phyloP scores from a whole-genome alignment of 139 green algal species.

The Trebouxia sp. region DNA sequence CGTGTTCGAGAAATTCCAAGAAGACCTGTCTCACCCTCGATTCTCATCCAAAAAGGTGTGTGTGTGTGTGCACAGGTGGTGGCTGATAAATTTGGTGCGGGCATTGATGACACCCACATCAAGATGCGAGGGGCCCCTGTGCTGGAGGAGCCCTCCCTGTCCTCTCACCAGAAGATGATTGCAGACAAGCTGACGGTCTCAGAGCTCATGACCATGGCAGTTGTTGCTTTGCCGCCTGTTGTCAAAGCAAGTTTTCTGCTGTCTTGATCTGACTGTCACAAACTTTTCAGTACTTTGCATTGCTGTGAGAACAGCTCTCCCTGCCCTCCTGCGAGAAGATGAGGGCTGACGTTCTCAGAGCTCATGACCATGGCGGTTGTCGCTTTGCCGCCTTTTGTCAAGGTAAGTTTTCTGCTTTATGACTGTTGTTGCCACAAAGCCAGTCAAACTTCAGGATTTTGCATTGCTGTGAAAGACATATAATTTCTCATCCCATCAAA shows the following conservation, averaged over 20 bases:
- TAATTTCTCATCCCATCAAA: constrained; percentile 49
- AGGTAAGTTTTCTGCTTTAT: not conserved
- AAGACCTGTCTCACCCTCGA: not conserved
- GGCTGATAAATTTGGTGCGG: constrained; percentile 58
- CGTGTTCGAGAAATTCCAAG: not conserved
- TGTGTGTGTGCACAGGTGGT: constrained; percentile 39
- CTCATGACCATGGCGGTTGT: constrained; percentile 60
- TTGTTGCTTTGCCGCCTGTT: constrained; percentile 60
- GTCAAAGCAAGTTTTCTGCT: constrained; percentile 27
- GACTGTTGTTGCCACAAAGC: no score
- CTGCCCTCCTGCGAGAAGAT: constrained; percentile 57
- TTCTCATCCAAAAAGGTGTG: not conserved
- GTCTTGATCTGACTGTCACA: no score
- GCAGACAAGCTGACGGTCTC: constrained; percentile 65
- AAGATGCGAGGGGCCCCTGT: constrained; percentile 62
- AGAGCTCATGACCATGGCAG: constrained; percentile 60
- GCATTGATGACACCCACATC: constrained; percentile 78
- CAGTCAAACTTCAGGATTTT: no score
- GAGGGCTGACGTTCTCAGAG: constrained; percentile 64
- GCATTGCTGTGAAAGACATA: no score
- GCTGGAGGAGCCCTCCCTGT: constrained; percentile 57
- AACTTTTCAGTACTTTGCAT: no score
- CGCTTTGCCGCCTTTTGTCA: constrained; percentile 55
- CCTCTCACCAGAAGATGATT: constrained; percentile 57
- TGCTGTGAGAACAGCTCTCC: constrained; percentile 54